Evolutionary conservation across 768 basidiomycete species (phyloP), one percentile per base, ranked within the genome.

Genomic region (Rhizopogon roseolus): DNA sequence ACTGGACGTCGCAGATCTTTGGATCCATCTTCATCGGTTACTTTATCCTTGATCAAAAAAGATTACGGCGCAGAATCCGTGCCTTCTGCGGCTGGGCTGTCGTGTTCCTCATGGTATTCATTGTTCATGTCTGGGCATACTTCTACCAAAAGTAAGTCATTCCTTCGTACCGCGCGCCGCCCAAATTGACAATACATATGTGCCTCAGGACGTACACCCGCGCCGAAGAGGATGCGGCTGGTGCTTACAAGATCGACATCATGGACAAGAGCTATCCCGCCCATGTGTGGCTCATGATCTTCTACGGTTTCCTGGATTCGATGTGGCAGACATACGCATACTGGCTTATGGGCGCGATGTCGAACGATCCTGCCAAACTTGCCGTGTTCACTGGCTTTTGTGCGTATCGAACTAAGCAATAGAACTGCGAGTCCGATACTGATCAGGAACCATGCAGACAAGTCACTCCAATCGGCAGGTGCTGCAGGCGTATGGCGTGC

Each of bases 261-360:
- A 70, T 71, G 52, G 81, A 84, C 60, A 57, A 62, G 0, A 68
- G 68, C 1, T 93, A 88, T 64, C 70, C 77, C 3, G 78, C 75
- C 32, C 77, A 77, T 54, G 71, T 88, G 14, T 77, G 78, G 70
- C 70, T 93, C 17, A 89, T 84, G 70, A 79, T 88, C 53, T 80
- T 84, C 66, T 88, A 80, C 61, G 86, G 89, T n/a, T 58, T 92
- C 3, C 76, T 91, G 49, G 91, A 93, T 55, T 77, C 90, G 1
- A 85, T 90, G 81, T 93, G 88, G 88, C 91, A 93, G 65, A 90
- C 86, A 3, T 82, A 82, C 0, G 82, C 83, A 3, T 90, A 91
- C 67, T 90, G 88, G 88, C 76, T 89, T 60, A 88, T 90, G 81
- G 90, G 91, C 29, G 86, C 88, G 13, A 88, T 93, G 85, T 89